A percentile compares a stretch with the other conserved stretches of the same genome.
phyloP scores from a whole-genome alignment of 139 green algal genomes.

The Chlamydomonas sp. region DNA sequence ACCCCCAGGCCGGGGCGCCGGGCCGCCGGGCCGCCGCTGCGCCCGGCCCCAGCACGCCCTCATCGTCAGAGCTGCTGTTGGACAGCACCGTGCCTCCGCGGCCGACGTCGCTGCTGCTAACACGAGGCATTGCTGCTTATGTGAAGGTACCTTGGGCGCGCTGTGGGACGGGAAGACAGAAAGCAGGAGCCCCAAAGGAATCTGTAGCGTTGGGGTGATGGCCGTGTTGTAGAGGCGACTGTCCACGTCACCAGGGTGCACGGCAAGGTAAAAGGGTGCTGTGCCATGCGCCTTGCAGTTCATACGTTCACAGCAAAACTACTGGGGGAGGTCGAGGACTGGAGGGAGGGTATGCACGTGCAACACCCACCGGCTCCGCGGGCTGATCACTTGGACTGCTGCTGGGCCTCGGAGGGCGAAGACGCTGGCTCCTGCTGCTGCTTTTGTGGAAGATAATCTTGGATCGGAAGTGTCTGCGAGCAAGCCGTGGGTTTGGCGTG shows the following conservation, averaged over 20 bases:
- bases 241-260: no score
- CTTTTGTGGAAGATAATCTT: constrained; percentile 25
- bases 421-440: background rate
- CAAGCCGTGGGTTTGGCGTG: background rate
- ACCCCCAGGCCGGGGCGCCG: no score
- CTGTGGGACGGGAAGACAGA: background rate
- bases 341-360: background rate
- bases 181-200: no score
- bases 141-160: background rate
- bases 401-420: background rate
- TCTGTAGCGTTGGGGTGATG: no score
- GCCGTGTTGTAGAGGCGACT: no score
- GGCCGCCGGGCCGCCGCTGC: no score
- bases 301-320: background rate
- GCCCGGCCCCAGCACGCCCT: background rate
- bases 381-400: background rate
- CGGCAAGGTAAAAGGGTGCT: background rate
- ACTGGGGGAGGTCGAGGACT: background rate
- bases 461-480: constrained; percentile 24
- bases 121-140: no score
- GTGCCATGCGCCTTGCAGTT: background rate
- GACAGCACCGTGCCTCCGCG: background rate
- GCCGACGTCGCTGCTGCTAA: background rate
- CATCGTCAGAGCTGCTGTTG: constrained; percentile 33
- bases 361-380: background rate